phyloP scores from a whole-genome alignment of 352 stramenopile genomes.

The Phytopythium mirpurense region DNA sequence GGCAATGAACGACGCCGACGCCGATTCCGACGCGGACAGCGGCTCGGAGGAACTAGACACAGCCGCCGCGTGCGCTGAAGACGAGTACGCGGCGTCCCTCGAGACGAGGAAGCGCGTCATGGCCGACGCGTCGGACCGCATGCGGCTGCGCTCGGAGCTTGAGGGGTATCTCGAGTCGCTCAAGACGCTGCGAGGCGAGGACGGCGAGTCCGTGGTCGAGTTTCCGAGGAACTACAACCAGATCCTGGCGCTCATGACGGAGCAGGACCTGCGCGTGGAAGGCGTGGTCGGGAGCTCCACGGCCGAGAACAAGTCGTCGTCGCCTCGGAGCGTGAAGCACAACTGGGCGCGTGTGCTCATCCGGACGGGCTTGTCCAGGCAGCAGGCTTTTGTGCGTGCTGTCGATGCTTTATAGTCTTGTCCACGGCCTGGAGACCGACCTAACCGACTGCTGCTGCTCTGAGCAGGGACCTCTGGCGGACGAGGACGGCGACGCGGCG shows the following conservation, averaged over 20 bases:
- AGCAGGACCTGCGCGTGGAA: slow-evolving; percentile 35
- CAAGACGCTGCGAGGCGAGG: slow-evolving; percentile 27
- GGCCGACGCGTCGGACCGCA: slow-evolving; percentile 27
- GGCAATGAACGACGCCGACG: neutral
- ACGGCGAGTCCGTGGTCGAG: slow-evolving; percentile 40
- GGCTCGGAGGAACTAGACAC: neutral
- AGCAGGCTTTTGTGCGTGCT: slow-evolving; percentile 52
- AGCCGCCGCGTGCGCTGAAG: slow-evolving; percentile 8
- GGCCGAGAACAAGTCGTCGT: neutral
- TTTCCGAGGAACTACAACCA: slow-evolving; percentile 63
- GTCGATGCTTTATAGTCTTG: neutral
- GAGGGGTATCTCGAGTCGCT: slow-evolving; percentile 42
- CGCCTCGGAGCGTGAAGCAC: slow-evolving; percentile 10
- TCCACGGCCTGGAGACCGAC: too few relatives aligned
- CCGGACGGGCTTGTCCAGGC: slow-evolving; percentile 52
- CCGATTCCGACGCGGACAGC: neutral
- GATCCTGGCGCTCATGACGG: slow-evolving; percentile 62
- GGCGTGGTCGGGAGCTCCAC: slow-evolving; percentile 5
- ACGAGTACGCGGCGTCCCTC: slow-evolving; percentile 20
- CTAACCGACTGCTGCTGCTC: neutral
- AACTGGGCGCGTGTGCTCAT: slow-evolving; percentile 63
- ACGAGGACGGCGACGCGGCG: slow-evolving; percentile 23
- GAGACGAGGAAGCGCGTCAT: slow-evolving; percentile 13
- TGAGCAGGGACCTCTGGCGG: slow-evolving; percentile 37
- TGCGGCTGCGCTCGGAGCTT: slow-evolving; percentile 36